Base-by-base conservation (phyloP, 2,329 filamentous ascomycete genomes). In the Hortaea werneckii region DNA sequence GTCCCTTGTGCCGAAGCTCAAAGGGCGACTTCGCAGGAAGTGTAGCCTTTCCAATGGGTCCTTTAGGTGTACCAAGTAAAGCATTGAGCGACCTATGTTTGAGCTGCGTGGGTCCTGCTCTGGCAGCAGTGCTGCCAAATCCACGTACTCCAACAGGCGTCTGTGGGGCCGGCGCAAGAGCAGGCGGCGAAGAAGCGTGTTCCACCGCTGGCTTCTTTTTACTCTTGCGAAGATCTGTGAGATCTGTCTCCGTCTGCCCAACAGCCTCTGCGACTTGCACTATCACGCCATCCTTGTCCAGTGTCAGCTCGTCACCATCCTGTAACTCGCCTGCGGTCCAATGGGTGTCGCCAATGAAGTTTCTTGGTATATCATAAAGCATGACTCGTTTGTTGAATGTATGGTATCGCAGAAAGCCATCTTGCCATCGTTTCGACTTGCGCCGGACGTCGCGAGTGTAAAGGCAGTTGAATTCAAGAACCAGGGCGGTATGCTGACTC, bases 381-480 rank as follows among this genome's bases (percentile, higher is more conserved):
- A 95, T 94, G 49, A 92, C 72, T 4, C 87, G 80, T 60, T 82
- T 86, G 69, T 95, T 95, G 76, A 94, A 95, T 0, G 85, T 83
- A 61, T 95, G 89, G 53, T 83, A 94, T 53, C 83, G 85, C 50
- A 95, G 77, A 43, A 80, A 80, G 32, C 90, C 89, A 81, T 95
- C 89, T 59, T 94, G 87, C 89, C 89, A 95, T 50, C 86, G 75
- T 64, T 95, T 95, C 56, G 87, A 82, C 68, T 95, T 95, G 46
- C 86, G 80, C 43, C 81, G 80, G 37, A 94, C 65, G 61, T 95
- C 89, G 61, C 86, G 80, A 1, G 88, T 94, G 66, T 86, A 95
- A 4, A 95, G 79, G 63, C 89, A 95, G 50, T 79, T 76, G 64
- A 83, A 94, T 59, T 94, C 87, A 59, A 85, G 72, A 35, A 95